A percentile compares a stretch with the other conserved stretches of the same genome.
These are phyloP conservation scores for Avena sativa DNA, from an alignment of 176 grass and related monocot species.

Conservation along the genomic window DNA sequence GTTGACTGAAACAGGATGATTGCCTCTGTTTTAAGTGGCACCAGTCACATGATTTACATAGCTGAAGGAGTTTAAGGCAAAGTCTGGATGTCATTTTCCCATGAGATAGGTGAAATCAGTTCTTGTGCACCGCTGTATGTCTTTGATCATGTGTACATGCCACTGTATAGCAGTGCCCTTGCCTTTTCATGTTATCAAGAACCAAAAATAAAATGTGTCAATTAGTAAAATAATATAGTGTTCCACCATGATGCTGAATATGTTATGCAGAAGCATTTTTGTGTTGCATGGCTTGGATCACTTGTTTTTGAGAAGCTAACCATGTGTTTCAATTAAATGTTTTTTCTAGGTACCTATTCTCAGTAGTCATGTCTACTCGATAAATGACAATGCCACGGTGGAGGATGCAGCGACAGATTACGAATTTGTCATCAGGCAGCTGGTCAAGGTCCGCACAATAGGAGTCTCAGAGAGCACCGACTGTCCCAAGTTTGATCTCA, in stretches of 20 bases:
- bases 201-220: neutral
- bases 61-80: constrained; percentile 16
- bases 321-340: neutral
- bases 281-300: neutral
- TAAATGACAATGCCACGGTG: constrained; percentile 80
- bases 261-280: neutral
- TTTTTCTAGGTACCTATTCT: constrained; percentile 65
- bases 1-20: constrained; percentile 36
- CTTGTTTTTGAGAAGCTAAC: constrained; percentile 15
- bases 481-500: constrained; percentile 85
- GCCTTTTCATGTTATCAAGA: neutral
- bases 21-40: constrained; percentile 25
- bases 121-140: neutral
- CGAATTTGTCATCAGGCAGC: constrained; percentile 87
- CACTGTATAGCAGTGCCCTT: neutral
- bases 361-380: constrained; percentile 76
- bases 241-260: neutral
- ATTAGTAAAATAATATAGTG: neutral
- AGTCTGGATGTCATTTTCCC: neutral
- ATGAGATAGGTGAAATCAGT: constrained; percentile 1
- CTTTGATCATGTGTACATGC: neutral
- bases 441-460: constrained; percentile 72
- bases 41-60: constrained; percentile 25
- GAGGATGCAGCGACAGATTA: constrained; percentile 74
- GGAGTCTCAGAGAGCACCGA: constrained; percentile 76